Evolutionary conservation across 148 eudicot genomes (phyloP), one percentile per base, ranked within the genome.

Genomic region (Rhododendron ferrugineum): DNA sequence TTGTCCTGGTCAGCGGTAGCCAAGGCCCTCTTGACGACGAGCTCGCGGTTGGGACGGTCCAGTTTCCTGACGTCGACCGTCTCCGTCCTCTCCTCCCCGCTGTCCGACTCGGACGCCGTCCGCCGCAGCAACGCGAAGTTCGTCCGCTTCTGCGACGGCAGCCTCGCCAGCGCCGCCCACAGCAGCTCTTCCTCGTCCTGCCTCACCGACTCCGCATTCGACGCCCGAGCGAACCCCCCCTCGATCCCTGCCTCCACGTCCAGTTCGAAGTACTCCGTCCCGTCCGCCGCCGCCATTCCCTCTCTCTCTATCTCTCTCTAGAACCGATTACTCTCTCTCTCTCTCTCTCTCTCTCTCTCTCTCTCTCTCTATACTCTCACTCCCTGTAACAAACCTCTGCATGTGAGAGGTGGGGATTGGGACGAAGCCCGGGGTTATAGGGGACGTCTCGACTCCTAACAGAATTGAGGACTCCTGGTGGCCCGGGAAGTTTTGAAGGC

Each of bases 1-100:
- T 96, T 94, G 83, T 96, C 98, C 87, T 95, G 98, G 34, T 94
- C 99, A 3, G 91, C 66, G 6, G 99, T 96, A 40, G 91, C 94
- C 80, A 96, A 86, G 0, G 99, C 99, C 30, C 89, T 87, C 76
- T 70, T 85, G 16, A 96, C 98, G 18, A 96, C 87, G 28, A 90
- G 92, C 82, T 94, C 97, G 1, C 99, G 93, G 37, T 83, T 50
- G 16, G 18, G 26, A 7, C 94, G 92, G 89, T 91, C 92, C 3
- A 96, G 93, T 56, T 92, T 95, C 50, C 93, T 70, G 2, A 96
- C 99, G 72, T 96, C 98, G 15, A 96, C 83, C 26, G 94, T 84
- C 87, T 79, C 88, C 15, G 85, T 86, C 14, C 3, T 56, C 84
- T 40, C 90, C 1, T 54, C 90, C 0, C 79, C 83, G n/a, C 86